Conservation (phyloP, 2,329 filamentous ascomycete species). For the Fusarium hainanense region DNA sequence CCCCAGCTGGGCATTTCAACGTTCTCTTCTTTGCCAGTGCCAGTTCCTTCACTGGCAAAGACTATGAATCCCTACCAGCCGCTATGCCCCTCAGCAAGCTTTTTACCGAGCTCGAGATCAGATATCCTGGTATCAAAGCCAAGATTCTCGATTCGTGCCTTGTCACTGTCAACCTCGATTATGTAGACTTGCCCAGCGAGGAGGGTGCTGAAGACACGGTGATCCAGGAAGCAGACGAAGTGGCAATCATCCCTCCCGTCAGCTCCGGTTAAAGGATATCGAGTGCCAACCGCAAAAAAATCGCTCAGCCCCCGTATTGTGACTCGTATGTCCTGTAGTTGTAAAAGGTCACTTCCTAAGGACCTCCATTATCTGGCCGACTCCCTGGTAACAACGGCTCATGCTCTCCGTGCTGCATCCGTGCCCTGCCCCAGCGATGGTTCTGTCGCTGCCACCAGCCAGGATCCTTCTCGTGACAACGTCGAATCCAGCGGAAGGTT, state of each 20-base stretch:
- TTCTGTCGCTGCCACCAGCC: slow-evolving; percentile 32
- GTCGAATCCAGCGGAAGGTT: slow-evolving; percentile 37
- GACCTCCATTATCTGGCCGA: slow-evolving; percentile 2
- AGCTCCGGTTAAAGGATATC: slow-evolving; percentile 74
- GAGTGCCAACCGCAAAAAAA: slow-evolving; percentile 26
- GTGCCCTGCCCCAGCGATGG: slow-evolving; percentile 26
- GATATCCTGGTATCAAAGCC: slow-evolving; percentile 74
- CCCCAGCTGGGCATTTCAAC: slow-evolving; percentile 75
- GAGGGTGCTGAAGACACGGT: slow-evolving; percentile 55
- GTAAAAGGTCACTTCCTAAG: slow-evolving; percentile 8
- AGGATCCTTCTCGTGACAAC: slow-evolving; percentile 36
- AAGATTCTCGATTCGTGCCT: slow-evolving; percentile 78
- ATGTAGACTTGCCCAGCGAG: slow-evolving; percentile 74
- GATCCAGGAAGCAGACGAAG: slow-evolving; percentile 81
- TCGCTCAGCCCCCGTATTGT: slow-evolving; percentile 7
- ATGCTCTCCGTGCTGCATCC: slow-evolving; percentile 43
- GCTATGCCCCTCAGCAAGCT: slow-evolving; percentile 72
- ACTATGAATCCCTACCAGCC: slow-evolving; percentile 72
- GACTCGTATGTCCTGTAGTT: slow-evolving; percentile 18
- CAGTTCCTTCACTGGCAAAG: slow-evolving; percentile 75
- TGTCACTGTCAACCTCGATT: slow-evolving; percentile 83
- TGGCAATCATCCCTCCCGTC: slow-evolving; percentile 88
- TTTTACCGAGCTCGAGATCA: slow-evolving; percentile 74
- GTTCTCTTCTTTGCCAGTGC: slow-evolving; percentile 86
- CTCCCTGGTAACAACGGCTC: slow-evolving; percentile 46